Percentiles rank a stretch among this genome's conserved stretches.
Evolutionary conservation across 169 alveolate species (phyloP).

Genomic region (Plasmodium gaboni): DNA sequence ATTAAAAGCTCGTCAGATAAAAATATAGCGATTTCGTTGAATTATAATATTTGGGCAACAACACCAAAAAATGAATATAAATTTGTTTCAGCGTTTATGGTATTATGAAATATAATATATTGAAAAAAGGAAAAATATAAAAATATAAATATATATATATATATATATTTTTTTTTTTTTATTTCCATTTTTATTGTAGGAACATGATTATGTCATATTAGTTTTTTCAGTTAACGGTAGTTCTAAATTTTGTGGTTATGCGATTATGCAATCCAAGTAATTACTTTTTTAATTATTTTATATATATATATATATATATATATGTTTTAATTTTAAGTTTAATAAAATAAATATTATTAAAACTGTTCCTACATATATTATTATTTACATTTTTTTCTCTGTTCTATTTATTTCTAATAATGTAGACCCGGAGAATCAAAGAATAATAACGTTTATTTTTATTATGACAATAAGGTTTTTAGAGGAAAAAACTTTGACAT

Average conservation of each 20-base stretch:
- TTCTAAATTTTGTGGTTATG: conserved; percentile 82
- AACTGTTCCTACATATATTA: background rate
- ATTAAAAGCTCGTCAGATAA: conserved; percentile 81
- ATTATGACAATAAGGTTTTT: conserved; percentile 78
- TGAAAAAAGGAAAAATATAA: background rate
- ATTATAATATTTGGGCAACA: conserved; percentile 84
- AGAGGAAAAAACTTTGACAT: conserved; percentile 83
- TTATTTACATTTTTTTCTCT: background rate
- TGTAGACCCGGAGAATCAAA: conserved; percentile 82
- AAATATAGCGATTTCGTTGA: conserved; percentile 74
- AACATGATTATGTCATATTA: conserved; percentile 80
- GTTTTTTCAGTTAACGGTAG: conserved; percentile 82
- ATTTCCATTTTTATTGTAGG: conserved; percentile 35
- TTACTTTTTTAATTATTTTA: background rate
- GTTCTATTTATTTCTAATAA: background rate
- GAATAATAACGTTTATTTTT: conserved; percentile 70
- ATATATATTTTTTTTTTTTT: background rate
- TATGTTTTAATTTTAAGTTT: background rate
- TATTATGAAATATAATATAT: conserved; percentile 5
- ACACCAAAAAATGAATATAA: conserved; percentile 80
- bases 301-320: background rate
- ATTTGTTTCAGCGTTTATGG: conserved; percentile 70
- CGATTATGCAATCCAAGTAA: conserved; percentile 80
- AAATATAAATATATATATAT: conserved; percentile 6
- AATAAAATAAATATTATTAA: background rate